phyloP scores from a whole-genome alignment of 2,329 filamentous ascomycete species.

The Claviceps paspali region DNA sequence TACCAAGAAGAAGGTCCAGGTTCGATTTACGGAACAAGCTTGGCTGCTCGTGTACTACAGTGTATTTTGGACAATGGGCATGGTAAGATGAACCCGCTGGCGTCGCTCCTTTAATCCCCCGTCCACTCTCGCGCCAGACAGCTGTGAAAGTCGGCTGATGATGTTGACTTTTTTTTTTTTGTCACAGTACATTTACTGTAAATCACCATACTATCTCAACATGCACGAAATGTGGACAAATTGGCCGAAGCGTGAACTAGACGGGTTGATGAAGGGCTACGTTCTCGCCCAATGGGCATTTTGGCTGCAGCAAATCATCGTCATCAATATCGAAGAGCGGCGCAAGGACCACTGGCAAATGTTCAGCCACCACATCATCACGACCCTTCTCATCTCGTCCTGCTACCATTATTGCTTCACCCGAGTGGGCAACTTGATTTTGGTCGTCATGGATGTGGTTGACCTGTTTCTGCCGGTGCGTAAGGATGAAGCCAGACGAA shows the following conservation, averaged over 20 bases:
- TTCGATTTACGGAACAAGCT: conserved; percentile 84
- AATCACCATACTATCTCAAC: conserved; percentile 66
- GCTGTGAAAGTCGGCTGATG: no score
- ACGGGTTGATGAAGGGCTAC: conserved; percentile 72
- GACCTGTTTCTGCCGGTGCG: conserved; percentile 77
- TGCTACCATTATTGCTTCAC: conserved; percentile 82
- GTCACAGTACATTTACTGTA: conserved; percentile 60
- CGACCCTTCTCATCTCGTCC: conserved; percentile 60
- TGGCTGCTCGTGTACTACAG: conserved; percentile 79
- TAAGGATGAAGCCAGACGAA: not conserved
- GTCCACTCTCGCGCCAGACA: not conserved
- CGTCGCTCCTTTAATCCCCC: not conserved
- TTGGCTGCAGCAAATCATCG: conserved; percentile 86
- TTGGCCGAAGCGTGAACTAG: conserved; percentile 68
- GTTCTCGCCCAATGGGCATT: conserved; percentile 83
- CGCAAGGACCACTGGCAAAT: conserved; percentile 94
- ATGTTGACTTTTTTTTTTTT: no score
- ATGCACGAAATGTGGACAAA: conserved; percentile 66
- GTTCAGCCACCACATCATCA: conserved; percentile 92
- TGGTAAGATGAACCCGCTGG: conserved; percentile 58
- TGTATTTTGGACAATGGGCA: conserved; percentile 67
- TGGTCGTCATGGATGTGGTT: conserved; percentile 86
- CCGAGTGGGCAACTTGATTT: conserved; percentile 74
- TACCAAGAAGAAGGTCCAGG: conserved; percentile 56
- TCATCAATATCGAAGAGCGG: conserved; percentile 86